Base-by-base conservation (phyloP, 2,329 filamentous ascomycete species). In the Myotisia sp. region DNA sequence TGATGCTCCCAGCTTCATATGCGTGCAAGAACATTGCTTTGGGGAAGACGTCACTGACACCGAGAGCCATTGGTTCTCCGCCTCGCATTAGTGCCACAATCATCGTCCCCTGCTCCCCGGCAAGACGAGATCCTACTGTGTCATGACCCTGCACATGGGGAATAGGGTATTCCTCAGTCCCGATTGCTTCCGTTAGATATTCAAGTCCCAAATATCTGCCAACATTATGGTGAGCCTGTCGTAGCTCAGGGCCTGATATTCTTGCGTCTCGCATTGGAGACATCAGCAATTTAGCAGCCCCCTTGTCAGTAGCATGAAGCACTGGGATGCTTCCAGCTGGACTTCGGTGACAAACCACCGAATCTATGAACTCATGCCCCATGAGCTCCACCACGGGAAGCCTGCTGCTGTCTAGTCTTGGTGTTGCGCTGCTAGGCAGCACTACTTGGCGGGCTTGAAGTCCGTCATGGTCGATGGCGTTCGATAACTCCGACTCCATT, bases 61-160 rank as follows among this genome's bases (percentile, higher is more conserved):
- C 72, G 1, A 65, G 48, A 0, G 74, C 74, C 67, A 79, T 71
- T 0, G 71, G 60, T 41, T 76, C 71, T 6, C 72, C 73, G 2
- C 67, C 71, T 6, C 71, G 67, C 71, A 78, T 77, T n/a, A 77
- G 41, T 0, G 71, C 59, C 1, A 76, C 53, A 29, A 79, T 74
- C 1, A 59, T 37, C 0, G 69, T 76, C 6, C 54, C 34, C 1
- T 52, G 5, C 45, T 77, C 71, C 34, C 64, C 17, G 0, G 27
- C 37, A 2, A 77, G 53, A 4, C 54, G 60, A 44, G 67, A 55
- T 0, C 71, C 71, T 0, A 17, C 47, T 0, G 57, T 63, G 1
- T 40, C 4, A 20, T 60, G 39, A 3, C 63, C 66, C 39, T 71
- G 66, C 0, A 76, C 70, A 39, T 76, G 68, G 0, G 41, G 37